phyloP scores from a whole-genome alignment of 805 yeast genomes.

The Yarrowia divulgata region DNA sequence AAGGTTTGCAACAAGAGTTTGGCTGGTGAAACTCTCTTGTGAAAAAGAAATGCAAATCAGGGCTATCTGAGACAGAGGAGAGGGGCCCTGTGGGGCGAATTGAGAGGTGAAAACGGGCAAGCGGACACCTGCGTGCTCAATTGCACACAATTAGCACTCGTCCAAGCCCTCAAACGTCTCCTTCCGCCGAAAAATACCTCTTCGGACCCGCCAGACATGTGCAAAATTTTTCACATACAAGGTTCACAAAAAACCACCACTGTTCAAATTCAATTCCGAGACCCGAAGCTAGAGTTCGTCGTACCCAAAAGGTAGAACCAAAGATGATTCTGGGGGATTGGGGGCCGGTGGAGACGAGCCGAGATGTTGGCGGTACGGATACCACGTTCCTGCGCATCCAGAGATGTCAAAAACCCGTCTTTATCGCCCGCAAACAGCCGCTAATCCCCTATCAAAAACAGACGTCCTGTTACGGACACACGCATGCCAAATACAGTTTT shows the following conservation, averaged over 20 bases:
- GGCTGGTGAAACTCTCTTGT: slow-evolving; percentile 8
- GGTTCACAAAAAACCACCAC: slow-evolving; percentile 1
- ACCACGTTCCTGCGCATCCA: too few species aligned
- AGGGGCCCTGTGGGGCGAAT: background rate
- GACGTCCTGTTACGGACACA: background rate
- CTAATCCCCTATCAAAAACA: background rate
- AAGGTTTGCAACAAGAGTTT: background rate
- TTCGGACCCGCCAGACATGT: slow-evolving; percentile 8
- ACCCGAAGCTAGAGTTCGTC: slow-evolving; percentile 32
- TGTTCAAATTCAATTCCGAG: slow-evolving; percentile 24
- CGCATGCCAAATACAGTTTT: slow-evolving; percentile 24
- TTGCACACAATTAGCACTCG: background rate
- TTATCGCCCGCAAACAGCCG: background rate
- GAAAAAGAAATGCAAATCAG: slow-evolving; percentile 34
- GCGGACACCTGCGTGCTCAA: background rate
- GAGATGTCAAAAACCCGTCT: background rate
- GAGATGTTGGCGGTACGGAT: too few species aligned
- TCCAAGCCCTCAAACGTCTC: background rate
- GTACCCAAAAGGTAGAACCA: slow-evolving; percentile 28
- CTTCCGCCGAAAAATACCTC: background rate
- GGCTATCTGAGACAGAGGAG: slow-evolving; percentile 28
- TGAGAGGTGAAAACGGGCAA: background rate
- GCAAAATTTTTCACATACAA: slow-evolving; percentile 30
- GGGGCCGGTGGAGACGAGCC: too few species aligned
- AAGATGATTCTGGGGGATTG: background rate